Base-by-base conservation (phyloP, 345 rosid genomes). In the Theobroma cacao region DNA sequence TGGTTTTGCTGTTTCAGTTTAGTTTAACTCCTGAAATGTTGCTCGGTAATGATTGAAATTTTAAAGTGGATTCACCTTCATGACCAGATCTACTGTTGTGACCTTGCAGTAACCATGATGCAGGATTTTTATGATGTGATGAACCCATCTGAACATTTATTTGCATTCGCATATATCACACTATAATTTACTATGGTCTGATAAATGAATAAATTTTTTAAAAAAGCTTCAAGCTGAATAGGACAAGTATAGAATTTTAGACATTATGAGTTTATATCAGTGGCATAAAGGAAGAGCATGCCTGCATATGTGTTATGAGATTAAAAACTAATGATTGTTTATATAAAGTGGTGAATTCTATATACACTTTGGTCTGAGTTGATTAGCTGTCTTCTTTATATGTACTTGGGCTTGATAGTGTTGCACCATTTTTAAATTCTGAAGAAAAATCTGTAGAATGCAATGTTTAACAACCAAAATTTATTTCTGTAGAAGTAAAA, bases 41-140 rank as follows among this genome's bases (percentile, higher is more conserved):
- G 76, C 47, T 52, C 36, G 22, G 13, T 56, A 24, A 58, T 56
- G 22, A 56, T 26, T 55, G 62, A 6, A 74, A 36, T 38, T 74
- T 74, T 40, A 33, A 38, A 65, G 66, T 55, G 17, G 53, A 22
- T 38, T 8, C 31, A 58, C 34, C 48, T 56, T 36, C 36, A 73
- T 22, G 14, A n/a, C n/a, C 55, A 24, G 36, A 43, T 40, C 12
- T 68, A 26, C 34, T 5, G 5, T 69, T 69, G 12, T 22, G 36
- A 65, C 30, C 33, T 38, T 31, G 11, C 22, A 12, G 33, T 34
- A 71, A 18, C 17, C 20, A 52, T 55, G 30, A 22, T 72, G 40
- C 63, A 22, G 2, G 47, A 56, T 73, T n/a, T 55, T 55, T 73
- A 22, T 70, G 75, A 15, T 70, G 43, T 48, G 75, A 71, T 48